Base-by-base conservation (phyloP, 495 filamentous ascomycete genomes). In the Hypoxylon trugodes region DNA sequence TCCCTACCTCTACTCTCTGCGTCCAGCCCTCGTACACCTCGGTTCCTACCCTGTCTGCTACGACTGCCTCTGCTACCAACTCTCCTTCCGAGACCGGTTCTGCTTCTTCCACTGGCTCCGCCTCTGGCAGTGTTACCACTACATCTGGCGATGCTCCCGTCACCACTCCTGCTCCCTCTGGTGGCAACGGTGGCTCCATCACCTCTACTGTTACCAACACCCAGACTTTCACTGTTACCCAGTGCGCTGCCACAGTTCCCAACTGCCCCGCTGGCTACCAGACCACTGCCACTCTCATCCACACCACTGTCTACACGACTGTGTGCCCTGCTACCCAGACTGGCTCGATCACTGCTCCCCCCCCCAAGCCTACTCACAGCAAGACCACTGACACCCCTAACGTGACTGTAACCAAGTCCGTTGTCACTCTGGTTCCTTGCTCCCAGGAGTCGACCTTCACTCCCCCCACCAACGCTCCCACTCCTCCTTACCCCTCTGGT, bases 1-100 rank as follows among this genome's bases (percentile, higher is more conserved):
- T 68, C 32, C 73, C 76, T 13, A 74, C 73, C 24, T 65, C 64
- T 13, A 76, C 74, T 18, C 36, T 76, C 37, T 77, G 76, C 68
- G 48, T 58, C 48, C 68, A 48, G 8, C 59, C 67, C 12, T 47
- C 66, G 46, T 70, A 70, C 61, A 50, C 70, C 10, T 46, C 50
- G 5, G 28, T 66, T 38, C 51, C 63, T 13, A 61, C 64, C 28
- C n/a, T 61, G 32, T 19, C 53, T 38, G 40, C 53, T 19, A 62
- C 48, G 4, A 33, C 41, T 5, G 24, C 43, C 18, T 46, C 64
- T 16, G 59, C 48, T 8, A 13, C 53, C 16, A 19, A 42, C 36
- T 48, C 61, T 22, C 24, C 54, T 1, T 32, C 49, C 26, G 43
- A 6, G 24, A 19, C 60, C 16, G 45, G 25, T 33, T 18, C 40